These are phyloP conservation scores for Erythrophleum ivorense DNA, from an alignment of 331 rosid species.

Conservation along the genomic window DNA sequence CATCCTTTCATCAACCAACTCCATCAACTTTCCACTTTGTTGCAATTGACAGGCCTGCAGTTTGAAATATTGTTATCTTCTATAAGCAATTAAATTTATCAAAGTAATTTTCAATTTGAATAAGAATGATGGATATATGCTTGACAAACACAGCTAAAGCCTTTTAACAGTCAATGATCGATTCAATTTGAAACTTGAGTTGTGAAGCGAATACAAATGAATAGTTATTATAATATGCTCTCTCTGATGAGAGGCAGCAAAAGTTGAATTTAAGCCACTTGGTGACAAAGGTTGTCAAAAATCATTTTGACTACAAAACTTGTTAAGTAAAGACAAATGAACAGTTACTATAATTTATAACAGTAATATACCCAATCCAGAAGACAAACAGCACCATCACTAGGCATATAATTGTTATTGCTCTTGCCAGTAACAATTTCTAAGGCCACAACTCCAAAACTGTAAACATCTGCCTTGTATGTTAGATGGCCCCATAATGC, in stretches of 20 bases:
- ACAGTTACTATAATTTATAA: background rate
- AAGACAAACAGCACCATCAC: conserved; percentile 51
- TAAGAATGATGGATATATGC: background rate
- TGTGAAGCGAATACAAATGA: background rate
- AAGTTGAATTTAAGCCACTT: background rate
- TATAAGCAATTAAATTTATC: background rate
- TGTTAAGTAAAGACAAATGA: background rate
- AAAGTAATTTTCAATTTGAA: background rate
- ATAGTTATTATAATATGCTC: background rate
- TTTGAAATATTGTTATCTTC: background rate
- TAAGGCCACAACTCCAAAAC: conserved; percentile 59
- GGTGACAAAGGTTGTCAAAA: background rate
- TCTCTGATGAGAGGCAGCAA: background rate
- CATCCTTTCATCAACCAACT: conserved; percentile 66
- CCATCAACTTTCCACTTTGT: conserved; percentile 53
- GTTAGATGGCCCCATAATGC: conserved; percentile 61
- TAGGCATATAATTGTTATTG: conserved; percentile 51
- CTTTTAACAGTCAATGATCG: background rate
- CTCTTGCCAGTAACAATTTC: conserved; percentile 52
- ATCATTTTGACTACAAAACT: background rate
- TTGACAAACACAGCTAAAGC: conserved; percentile 1
- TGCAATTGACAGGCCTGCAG: conserved; percentile 73
- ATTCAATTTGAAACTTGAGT: background rate
- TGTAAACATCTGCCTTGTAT: conserved; percentile 59
- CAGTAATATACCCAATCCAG: conserved; percentile 54